Evolutionary conservation across 306 rosid species (phyloP).

Genomic region (Vigna radiata): DNA sequence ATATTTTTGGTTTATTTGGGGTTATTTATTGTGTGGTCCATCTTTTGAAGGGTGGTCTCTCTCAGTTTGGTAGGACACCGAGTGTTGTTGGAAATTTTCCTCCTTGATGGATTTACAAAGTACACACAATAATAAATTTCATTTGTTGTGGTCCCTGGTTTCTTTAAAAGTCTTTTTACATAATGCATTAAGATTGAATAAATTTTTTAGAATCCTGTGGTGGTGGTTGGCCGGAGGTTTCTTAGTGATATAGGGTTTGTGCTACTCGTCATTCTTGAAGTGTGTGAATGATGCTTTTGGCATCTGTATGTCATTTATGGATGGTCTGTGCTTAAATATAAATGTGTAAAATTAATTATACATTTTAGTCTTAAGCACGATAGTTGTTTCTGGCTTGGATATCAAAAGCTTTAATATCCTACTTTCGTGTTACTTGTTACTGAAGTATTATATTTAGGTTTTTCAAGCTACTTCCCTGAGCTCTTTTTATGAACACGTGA

Average conservation of each 20-base stretch:
- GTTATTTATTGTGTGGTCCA: constrained; percentile 33
- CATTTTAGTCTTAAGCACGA: not conserved
- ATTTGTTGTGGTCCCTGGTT: not conserved
- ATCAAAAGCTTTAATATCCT: not conserved
- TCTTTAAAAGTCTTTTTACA: not conserved
- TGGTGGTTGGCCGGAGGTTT: constrained; percentile 24
- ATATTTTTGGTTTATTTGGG: constrained; percentile 6
- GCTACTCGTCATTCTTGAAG: not conserved
- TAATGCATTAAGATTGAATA: constrained; percentile 24
- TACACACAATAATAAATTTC: constrained; percentile 16
- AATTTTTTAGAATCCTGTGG: constrained; percentile 14
- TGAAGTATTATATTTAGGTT: not conserved
- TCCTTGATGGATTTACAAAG: constrained; percentile 26
- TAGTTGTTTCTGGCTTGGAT: not conserved
- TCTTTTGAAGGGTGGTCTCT: constrained; percentile 1
- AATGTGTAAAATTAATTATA: constrained; percentile 1
- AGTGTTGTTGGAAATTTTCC: constrained; percentile 9
- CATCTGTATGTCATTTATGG: constrained; percentile 10
- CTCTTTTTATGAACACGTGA: not conserved
- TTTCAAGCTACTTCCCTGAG: not conserved
- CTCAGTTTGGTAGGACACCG: constrained; percentile 22
- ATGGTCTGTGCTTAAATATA: constrained; percentile 9
- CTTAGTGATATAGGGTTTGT: not conserved
- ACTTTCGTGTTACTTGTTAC: not conserved
- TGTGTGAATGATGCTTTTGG: constrained; percentile 12